Evolutionary conservation across 2,329 filamentous ascomycete genomes (phyloP), one percentile per base, ranked within the genome.

Genomic region (Blastomyces gilchristii): DNA sequence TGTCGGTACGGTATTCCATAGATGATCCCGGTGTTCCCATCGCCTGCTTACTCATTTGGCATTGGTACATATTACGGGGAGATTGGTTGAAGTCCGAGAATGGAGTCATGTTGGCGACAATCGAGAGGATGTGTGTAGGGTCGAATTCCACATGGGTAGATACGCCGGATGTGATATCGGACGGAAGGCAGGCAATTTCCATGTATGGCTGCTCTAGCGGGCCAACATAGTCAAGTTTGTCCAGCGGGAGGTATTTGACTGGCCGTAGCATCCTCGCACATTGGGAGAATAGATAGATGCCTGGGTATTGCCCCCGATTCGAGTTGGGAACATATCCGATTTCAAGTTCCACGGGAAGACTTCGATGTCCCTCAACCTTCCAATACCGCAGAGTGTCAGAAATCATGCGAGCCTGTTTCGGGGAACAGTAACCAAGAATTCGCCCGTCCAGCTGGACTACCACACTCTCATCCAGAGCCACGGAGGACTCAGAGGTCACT

Each of bases 21-120:
- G 93, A 88, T 8, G 92, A 89, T 63, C 89, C 92, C 3, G 93
- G 91, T 31, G 94, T 97, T 75, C 94, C 94, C 94, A 99, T 99
- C 0, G 93, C 92, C 79, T 99, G 94, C 76, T 99, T 99, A 79
- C 91, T 91, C 94, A 97, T 97, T 81, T 97, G 94, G 79, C 92
- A 97, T 74, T 96, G 90, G 75, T 97, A 99, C 93, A 97, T 97
- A 78, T 99, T 99, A 83, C 94, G 84, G 1, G 94, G 94, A 16
- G 92, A 97, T 76, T 99, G 94, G 78, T 99, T 99, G 79, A 96
- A 96, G 74, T 99, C 91, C 57, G 93, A 97, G 78, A 99, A 99
- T 3, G 94, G 94, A 0, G 94, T 99, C 88, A 97, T 96, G 78
- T 97, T 97, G 71, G 94, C 94, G 60, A 99, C 83, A 67, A 99